Evolutionary conservation across 495 filamentous ascomycete genomes (phyloP).

Genomic region (Hyaloscypha bicolor): DNA sequence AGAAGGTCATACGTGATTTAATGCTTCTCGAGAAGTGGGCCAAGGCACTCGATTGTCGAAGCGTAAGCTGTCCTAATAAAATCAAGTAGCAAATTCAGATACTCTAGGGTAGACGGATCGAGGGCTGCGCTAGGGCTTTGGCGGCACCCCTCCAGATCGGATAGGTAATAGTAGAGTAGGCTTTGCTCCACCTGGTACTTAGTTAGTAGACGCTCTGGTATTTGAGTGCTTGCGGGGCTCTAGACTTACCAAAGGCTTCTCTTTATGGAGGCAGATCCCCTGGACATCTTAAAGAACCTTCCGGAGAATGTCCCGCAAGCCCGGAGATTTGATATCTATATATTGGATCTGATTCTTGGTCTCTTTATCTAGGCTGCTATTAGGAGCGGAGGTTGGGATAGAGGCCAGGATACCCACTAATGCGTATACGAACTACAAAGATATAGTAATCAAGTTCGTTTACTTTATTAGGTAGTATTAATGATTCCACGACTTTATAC

Average conservation of each 20-base stretch:
- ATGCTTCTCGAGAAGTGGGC: neutral
- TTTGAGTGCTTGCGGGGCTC: neutral
- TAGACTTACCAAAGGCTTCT: neutral
- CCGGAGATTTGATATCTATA: neutral
- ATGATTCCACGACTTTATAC: neutral
- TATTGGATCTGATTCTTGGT: neutral
- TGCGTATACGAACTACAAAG: neutral
- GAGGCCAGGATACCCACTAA: neutral
- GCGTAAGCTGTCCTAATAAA: neutral
- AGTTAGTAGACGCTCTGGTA: neutral
- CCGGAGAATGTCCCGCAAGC: neutral
- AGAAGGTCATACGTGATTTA: neutral
- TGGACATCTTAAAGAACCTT: neutral
- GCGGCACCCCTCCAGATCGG: neutral
- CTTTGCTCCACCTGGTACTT: neutral
- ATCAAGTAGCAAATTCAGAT: constrained; percentile 3
- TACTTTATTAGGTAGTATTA: neutral
- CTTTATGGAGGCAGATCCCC: neutral
- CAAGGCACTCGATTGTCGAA: neutral
- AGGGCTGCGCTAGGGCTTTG: neutral
- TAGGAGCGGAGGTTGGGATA: neutral
- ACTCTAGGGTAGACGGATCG: neutral
- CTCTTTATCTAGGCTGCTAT: neutral
- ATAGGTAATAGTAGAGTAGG: neutral
- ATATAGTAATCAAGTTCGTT: neutral